These are phyloP conservation scores for Suillus ampliporus DNA, from an alignment of 768 basidiomycete species.

Conservation along the genomic window DNA sequence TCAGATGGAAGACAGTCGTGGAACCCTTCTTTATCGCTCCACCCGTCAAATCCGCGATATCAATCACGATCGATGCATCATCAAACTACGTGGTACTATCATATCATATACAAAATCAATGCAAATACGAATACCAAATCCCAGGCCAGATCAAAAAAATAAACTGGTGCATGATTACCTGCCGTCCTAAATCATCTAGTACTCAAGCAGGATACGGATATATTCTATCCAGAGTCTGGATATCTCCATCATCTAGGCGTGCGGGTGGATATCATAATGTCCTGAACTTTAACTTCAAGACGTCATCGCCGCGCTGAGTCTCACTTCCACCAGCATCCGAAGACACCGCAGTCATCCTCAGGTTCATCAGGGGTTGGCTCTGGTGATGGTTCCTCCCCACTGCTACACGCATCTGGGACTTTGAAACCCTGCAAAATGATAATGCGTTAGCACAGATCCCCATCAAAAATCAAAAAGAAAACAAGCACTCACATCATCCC, in stretches of 20 bases:
- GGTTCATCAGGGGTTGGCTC: slow-evolving; percentile 40
- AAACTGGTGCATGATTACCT: slow-evolving; percentile 2
- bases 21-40: too few species aligned
- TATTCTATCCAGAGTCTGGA: slow-evolving; percentile 5
- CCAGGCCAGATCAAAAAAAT: not conserved
- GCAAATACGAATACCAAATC: too few species aligned
- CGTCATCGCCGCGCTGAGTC: slow-evolving; percentile 11
- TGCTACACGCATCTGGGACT: slow-evolving; percentile 48
- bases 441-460: slow-evolving; percentile 6
- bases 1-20: too few species aligned
- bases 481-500: slow-evolving; percentile 60
- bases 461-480: not conserved
- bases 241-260: not conserved
- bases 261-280: slow-evolving; percentile 2
- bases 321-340: slow-evolving; percentile 31
- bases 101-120: not conserved
- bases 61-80: too few species aligned
- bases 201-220: not conserved
- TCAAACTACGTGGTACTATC: too few species aligned
- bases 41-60: too few species aligned
- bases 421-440: slow-evolving; percentile 40
- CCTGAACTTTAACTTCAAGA: not conserved
- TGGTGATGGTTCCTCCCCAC: slow-evolving; percentile 29
- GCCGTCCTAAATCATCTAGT: too few species aligned
- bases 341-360: slow-evolving; percentile 32